Evolutionary conservation across 1,284 basidiomycete genomes (phyloP), one percentile per base, ranked within the genome.

Genomic region (Ustilago lituana): DNA sequence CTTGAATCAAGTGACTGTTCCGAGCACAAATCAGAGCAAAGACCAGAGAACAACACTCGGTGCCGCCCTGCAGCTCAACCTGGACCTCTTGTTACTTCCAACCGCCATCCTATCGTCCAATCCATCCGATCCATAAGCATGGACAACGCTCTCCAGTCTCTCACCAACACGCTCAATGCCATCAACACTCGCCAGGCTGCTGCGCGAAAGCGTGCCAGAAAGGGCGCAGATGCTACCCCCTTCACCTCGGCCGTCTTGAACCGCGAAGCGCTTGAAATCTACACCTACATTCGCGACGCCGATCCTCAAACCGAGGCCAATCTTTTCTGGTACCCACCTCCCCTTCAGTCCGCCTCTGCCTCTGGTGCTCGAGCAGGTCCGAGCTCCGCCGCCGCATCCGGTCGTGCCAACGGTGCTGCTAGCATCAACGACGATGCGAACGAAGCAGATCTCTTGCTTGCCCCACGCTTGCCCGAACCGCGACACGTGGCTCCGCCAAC

Each of bases 231-330:
- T 23, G 50, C 63, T 15, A 65, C 64, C 4, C 77, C 74, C 15
- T 80, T 79, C 59, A 77, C 78, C 31, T 57, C 70, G 39, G 77
- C 77, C 26, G 63, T 78, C 35, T 60, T 81, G 51, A 78, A 79
- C 39, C 66, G 74, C 31, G 56, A 61, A 31, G 43, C 59, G 4
- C 49, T 74, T 35, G 76, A 78, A 23, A 74, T 81, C 41, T 47
- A 74, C 24, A 70, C 71, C 37, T 77, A 74, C 73, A 81, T 81
- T 32, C 70, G 79, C 35, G 79, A 81, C 37, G 74, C 78, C 32
- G 78, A 81, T 37, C 51, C 51, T 9, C 68, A 65, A 29, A 59
- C 76, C 10, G 79, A 81, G 35, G 69, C 72, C 11, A 72, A 52
- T 24, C 58, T 81, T 27, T 80, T 80, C 51, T 70, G 61, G 61